These are phyloP conservation scores for Ceratocystis cacaofunesta DNA, from an alignment of 2,329 filamentous ascomycete genomes.

Conservation along the genomic window DNA sequence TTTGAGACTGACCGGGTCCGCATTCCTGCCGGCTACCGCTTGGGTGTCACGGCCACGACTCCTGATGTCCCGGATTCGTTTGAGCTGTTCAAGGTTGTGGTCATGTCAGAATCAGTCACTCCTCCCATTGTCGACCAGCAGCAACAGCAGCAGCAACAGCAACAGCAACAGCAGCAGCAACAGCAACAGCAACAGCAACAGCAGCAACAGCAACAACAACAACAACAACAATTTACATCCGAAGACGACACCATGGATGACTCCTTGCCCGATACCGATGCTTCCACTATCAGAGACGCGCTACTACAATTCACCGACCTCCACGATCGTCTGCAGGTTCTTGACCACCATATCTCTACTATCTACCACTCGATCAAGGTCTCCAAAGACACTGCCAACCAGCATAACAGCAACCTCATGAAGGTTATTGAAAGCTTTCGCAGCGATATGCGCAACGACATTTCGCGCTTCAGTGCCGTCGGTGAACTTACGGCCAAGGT, in stretches of 20 bases:
- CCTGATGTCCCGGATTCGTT: slow-evolving; percentile 89
- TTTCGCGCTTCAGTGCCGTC: slow-evolving; percentile 32
- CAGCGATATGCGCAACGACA: slow-evolving; percentile 31
- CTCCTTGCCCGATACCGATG: slow-evolving; percentile 32
- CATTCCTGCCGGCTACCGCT: slow-evolving; percentile 66
- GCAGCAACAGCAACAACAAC: slow-evolving; percentile 24
- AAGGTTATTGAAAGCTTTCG: slow-evolving; percentile 30
- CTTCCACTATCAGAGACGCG: slow-evolving; percentile 35
- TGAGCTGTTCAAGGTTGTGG: slow-evolving; percentile 75
- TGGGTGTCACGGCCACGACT: slow-evolving; percentile 76
- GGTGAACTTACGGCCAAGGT: slow-evolving; percentile 32
- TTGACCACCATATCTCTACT: slow-evolving; percentile 52
- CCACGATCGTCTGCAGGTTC: slow-evolving; percentile 63
- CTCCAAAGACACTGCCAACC: slow-evolving; percentile 36
- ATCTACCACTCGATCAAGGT: slow-evolving; percentile 43
- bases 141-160: slow-evolving; percentile 18
- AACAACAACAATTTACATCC: slow-evolving; percentile 18
- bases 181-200: slow-evolving; percentile 25
- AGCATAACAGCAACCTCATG: slow-evolving; percentile 38
- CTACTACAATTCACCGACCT: slow-evolving; percentile 64
- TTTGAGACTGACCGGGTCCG: slow-evolving; percentile 69
- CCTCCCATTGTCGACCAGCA: slow-evolving; percentile 21
- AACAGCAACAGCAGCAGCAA: slow-evolving; percentile 24
- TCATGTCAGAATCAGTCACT: slow-evolving; percentile 41
- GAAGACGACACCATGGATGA: slow-evolving; percentile 25